Conservation (phyloP, 202 grass and related monocot genomes). For the Setaria italica region DNA sequence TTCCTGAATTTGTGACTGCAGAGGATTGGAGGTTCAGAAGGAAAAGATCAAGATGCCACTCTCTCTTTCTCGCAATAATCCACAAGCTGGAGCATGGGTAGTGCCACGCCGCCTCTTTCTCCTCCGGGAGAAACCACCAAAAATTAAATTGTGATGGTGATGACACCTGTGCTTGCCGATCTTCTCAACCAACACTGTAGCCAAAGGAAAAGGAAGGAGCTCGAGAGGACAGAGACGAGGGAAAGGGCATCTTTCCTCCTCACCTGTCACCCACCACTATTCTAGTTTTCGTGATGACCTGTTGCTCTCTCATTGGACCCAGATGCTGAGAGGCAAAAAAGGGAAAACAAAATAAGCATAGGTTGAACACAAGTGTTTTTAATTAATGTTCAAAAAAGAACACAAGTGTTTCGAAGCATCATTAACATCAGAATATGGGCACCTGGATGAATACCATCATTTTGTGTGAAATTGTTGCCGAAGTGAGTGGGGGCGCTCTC, state of each 20-base stretch:
- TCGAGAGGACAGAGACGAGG: background rate
- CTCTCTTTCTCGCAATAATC: background rate
- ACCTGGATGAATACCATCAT: conserved; percentile 7
- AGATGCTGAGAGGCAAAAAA: background rate
- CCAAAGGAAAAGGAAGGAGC: conserved; percentile 11
- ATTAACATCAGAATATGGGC: background rate
- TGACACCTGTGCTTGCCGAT: conserved; percentile 22
- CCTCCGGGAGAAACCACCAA: background rate
- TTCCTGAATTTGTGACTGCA: conserved; percentile 2
- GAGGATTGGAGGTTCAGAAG: background rate
- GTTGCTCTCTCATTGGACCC: conserved; percentile 39
- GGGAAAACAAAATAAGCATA: background rate
- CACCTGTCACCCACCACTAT: conserved; percentile 21
- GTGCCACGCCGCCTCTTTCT: conserved; percentile 30
- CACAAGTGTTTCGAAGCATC: background rate
- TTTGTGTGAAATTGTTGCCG: background rate
- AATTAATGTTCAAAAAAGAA: too few relatives aligned
- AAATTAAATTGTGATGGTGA: conserved; percentile 26
- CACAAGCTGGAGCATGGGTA: background rate
- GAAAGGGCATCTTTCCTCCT: conserved; percentile 20
- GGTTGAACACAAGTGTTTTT: background rate
- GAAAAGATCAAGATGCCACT: background rate
- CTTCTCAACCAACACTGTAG: conserved; percentile 19
- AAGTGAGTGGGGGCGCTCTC: background rate
- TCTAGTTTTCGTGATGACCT: conserved; percentile 22